Conservation (phyloP, 495 filamentous ascomycete genomes). For the Halenospora varia region DNA sequence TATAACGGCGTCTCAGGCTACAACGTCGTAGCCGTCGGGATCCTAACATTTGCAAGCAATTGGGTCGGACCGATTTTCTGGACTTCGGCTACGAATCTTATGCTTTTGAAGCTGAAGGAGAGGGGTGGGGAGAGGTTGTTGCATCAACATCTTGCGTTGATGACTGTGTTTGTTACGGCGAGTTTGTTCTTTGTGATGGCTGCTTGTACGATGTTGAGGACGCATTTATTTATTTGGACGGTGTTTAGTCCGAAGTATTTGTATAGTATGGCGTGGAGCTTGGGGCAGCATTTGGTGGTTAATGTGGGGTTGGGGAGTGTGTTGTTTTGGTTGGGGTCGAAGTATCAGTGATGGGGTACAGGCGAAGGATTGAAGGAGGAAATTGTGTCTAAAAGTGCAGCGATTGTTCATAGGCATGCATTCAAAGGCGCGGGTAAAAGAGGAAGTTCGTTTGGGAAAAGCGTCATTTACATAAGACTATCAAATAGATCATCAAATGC, state of each 20-base stretch:
- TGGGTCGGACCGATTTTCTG: constrained; percentile 93
- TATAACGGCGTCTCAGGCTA: constrained; percentile 79
- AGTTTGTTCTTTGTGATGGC: constrained; percentile 73
- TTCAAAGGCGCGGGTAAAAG: no score
- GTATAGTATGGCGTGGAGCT: constrained; percentile 82
- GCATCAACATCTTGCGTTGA: constrained; percentile 46
- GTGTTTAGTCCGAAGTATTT: constrained; percentile 97
- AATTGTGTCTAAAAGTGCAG: no score
- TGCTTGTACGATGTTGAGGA: constrained; percentile 77
- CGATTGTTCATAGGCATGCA: no score
- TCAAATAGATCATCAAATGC: constrained; percentile 62
- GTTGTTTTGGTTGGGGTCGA: constrained; percentile 48
- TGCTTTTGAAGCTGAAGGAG: constrained; percentile 13
- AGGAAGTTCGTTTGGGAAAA: no score
- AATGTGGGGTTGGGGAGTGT: constrained; percentile 56
- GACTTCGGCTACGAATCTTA: constrained; percentile 35
- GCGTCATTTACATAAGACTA: constrained; percentile 44
- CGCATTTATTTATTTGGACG: constrained; percentile 97
- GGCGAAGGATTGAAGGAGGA: background rate
- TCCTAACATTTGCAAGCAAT: constrained; percentile 82
- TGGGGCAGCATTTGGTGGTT: constrained; percentile 72
- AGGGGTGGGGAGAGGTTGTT: constrained; percentile 23
- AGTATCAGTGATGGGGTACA: constrained; percentile 12
- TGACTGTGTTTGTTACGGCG: constrained; percentile 62
- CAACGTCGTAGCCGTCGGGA: constrained; percentile 62